phyloP scores from a whole-genome alignment of 2,329 filamentous ascomycete species.

The Cryphonectria nitschkei region DNA sequence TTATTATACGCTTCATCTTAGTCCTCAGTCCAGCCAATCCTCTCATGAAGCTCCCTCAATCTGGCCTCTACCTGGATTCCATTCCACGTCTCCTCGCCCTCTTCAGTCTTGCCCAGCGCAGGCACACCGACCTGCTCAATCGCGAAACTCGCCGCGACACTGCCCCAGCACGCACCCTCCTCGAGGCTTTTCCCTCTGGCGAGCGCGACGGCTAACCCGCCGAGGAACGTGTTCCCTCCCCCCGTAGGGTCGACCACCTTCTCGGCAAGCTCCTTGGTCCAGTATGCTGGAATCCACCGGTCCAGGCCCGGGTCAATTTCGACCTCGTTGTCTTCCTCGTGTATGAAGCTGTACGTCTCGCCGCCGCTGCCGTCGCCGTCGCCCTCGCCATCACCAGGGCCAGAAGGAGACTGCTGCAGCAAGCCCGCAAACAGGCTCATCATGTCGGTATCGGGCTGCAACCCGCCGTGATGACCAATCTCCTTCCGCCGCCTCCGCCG shows the following conservation, averaged over 20 bases:
- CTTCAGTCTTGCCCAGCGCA: slow-evolving; percentile 48
- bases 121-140: slow-evolving; percentile 95
- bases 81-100: slow-evolving; percentile 64
- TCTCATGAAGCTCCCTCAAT: slow-evolving; percentile 53
- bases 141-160: slow-evolving; percentile 84
- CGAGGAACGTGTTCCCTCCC: slow-evolving; percentile 87
- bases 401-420: slow-evolving; percentile 41
- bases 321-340: slow-evolving; percentile 51
- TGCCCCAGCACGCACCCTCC: slow-evolving; percentile 77
- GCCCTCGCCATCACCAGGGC: slow-evolving; percentile 5
- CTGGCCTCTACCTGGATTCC: slow-evolving; percentile 56
- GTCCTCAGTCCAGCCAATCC: slow-evolving; percentile 34
- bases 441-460: slow-evolving; percentile 66
- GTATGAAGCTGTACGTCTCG: slow-evolving; percentile 46
- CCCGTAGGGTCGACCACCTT: slow-evolving; percentile 90
- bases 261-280: slow-evolving; percentile 45
- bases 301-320: slow-evolving; percentile 67
- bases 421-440: slow-evolving; percentile 63
- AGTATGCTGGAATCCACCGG: slow-evolving; percentile 80
- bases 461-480: slow-evolving; percentile 50
- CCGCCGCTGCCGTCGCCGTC: slow-evolving; percentile 51
- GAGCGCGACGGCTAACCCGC: slow-evolving; percentile 60
- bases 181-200: slow-evolving; percentile 63
- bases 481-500: slow-evolving; percentile 50
- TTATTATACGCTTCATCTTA: neutral